Conservation (phyloP, 768 basidiomycete genomes). For the Trametes gibbosa region DNA sequence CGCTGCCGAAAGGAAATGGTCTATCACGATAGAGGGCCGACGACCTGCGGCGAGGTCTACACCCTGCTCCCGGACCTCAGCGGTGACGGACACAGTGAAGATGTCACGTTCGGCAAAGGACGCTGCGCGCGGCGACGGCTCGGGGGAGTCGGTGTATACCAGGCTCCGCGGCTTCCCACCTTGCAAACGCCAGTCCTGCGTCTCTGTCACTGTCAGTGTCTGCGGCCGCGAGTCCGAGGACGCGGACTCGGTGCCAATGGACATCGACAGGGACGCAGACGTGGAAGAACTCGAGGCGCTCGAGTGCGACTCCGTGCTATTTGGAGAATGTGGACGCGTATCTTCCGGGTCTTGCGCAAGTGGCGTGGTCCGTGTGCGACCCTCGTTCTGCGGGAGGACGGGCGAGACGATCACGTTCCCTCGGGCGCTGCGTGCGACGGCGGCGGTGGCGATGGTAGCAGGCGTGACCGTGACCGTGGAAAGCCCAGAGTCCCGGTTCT, state of each 20-base stretch:
- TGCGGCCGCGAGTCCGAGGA: conserved; percentile 21
- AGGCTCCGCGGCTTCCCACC: conserved; percentile 8
- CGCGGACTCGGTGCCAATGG: conserved; percentile 17
- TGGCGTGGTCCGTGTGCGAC: conserved; percentile 1
- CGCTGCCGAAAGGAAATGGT: conserved; percentile 11
- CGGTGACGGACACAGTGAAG: conserved; percentile 17
- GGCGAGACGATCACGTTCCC: conserved; percentile 24
- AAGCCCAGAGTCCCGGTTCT: conserved; percentile 30
- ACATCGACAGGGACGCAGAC: conserved; percentile 14
- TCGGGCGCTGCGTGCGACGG: conserved; percentile 24
- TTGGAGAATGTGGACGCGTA: conserved; percentile 22
- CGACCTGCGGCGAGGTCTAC: neutral
- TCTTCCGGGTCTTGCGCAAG: conserved; percentile 10
- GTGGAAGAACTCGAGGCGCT: conserved; percentile 20
- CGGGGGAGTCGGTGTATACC: conserved; percentile 23
- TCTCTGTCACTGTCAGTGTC: conserved; percentile 17
- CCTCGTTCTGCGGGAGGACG: conserved; percentile 16
- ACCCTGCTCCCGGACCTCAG: conserved; percentile 19
- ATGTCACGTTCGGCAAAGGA: conserved; percentile 21
- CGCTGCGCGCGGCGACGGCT: conserved; percentile 22
- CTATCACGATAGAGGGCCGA: conserved; percentile 26
- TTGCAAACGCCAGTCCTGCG: conserved; percentile 16
- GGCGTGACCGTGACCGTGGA: conserved; percentile 31
- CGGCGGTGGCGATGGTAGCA: conserved; percentile 30
- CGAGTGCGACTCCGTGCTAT: conserved; percentile 24